Conservation (phyloP, 441 rosid genomes). For the Theobroma grandiflorum region DNA sequence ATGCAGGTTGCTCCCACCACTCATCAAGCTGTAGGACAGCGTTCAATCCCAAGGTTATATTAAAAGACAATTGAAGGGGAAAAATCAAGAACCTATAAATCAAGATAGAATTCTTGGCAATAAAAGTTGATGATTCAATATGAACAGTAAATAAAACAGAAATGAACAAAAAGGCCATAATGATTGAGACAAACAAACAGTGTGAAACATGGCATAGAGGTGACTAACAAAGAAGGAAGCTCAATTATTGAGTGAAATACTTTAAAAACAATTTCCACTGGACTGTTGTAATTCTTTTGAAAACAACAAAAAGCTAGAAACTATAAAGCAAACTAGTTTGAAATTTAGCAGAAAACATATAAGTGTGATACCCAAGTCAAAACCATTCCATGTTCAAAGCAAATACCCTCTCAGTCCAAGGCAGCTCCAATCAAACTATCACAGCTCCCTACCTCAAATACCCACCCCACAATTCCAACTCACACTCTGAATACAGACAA, state of each 20-base stretch:
- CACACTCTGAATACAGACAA: not conserved
- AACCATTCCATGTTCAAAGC: not conserved
- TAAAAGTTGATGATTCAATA: not conserved
- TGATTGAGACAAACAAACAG: not conserved
- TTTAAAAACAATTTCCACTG: not conserved
- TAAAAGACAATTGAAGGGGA: not conserved
- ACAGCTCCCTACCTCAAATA: not conserved
- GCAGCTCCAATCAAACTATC: not conserved
- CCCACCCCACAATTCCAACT: not conserved
- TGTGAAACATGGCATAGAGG: not conserved
- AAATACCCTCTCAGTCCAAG: not conserved
- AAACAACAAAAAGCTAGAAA: not conserved
- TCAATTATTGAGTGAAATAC: not conserved
- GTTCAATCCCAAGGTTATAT: not conserved
- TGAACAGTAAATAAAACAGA: not conserved
- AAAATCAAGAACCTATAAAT: not conserved
- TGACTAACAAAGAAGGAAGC: no score
- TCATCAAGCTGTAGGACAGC: slow-evolving; percentile 72
- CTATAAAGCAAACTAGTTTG: not conserved
- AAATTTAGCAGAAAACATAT: not conserved
- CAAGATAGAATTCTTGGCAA: not conserved
- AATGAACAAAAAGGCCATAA: not conserved
- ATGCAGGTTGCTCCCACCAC: slow-evolving; percentile 99
- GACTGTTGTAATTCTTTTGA: no score
- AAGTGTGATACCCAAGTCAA: not conserved